These are phyloP conservation scores for Malania oleifera DNA, from an alignment of 164 flowering plant species.

Conservation along the genomic window DNA sequence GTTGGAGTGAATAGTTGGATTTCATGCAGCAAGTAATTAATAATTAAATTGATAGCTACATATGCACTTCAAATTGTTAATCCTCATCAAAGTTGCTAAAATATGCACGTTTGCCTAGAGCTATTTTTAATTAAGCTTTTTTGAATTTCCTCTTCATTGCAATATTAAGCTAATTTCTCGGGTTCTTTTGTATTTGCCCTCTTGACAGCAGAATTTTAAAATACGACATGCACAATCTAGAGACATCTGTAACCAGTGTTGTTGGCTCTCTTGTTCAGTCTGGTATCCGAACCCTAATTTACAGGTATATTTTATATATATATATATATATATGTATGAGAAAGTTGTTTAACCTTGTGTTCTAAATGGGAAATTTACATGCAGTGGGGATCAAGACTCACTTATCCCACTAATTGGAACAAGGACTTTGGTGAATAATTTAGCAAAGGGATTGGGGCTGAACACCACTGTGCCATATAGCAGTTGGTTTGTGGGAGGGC, in stretches of 20 bases:
- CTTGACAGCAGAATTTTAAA: background rate
- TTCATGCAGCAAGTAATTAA: background rate
- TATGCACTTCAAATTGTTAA: too few relatives aligned
- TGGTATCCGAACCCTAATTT: background rate
- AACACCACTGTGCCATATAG: background rate
- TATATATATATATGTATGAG: too few relatives aligned
- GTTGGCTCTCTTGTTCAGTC: background rate
- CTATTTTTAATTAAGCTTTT: too few relatives aligned
- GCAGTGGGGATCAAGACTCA: constrained; percentile 5
- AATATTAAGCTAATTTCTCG: too few relatives aligned
- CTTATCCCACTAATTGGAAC: background rate
- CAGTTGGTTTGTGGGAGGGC: background rate
- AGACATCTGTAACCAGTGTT: background rate
- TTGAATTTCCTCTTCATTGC: too few relatives aligned
- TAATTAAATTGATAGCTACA: too few relatives aligned
- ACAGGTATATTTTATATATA: too few relatives aligned
- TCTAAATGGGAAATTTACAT: too few relatives aligned
- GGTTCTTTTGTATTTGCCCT: too few relatives aligned
- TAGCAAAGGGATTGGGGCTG: background rate
- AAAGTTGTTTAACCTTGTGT: too few relatives aligned
- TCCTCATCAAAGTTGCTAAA: too few relatives aligned
- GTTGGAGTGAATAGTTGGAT: background rate
- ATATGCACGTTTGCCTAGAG: too few relatives aligned
- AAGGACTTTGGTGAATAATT: background rate
- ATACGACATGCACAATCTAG: background rate